These are phyloP conservation scores for Fusarium sp. DNA, from an alignment of 2,329 filamentous ascomycete genomes.

Conservation along the genomic window DNA sequence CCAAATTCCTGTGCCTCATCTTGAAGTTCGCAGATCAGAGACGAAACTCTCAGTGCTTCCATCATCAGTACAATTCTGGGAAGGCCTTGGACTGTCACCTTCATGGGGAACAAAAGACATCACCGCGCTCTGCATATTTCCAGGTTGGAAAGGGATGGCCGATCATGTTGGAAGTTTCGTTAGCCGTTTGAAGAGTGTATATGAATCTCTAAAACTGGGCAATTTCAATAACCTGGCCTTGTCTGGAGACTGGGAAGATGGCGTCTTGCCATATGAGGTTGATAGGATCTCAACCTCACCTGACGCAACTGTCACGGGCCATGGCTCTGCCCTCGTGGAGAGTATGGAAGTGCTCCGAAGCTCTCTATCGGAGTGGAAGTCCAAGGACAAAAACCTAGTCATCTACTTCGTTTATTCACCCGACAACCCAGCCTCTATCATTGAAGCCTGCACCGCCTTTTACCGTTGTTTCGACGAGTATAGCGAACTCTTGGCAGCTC, in stretches of 20 bases:
- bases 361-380: constrained; percentile 58
- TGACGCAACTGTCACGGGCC: constrained; percentile 57
- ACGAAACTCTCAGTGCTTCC: constrained; percentile 79
- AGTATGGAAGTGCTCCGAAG: constrained; percentile 64
- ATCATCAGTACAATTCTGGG: constrained; percentile 83
- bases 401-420: constrained; percentile 82
- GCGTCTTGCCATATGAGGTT: constrained; percentile 64
- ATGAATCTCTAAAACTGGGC: constrained; percentile 81
- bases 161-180: constrained; percentile 75
- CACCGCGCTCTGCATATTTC: constrained; percentile 77
- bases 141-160: constrained; percentile 72
- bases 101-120: constrained; percentile 79
- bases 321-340: constrained; percentile 62
- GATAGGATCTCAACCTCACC: constrained; percentile 60
- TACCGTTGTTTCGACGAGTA: constrained; percentile 76
- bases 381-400: constrained; percentile 73
- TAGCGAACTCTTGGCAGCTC: constrained; percentile 59
- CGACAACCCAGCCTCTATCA: constrained; percentile 69
- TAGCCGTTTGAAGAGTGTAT: constrained; percentile 75
- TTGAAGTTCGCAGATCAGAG: constrained; percentile 79
- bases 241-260: constrained; percentile 55
- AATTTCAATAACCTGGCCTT: constrained; percentile 68
- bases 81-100: constrained; percentile 80
- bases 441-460: constrained; percentile 80
- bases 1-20: constrained; percentile 74